A percentile compares a stretch with the other conserved stretches of the same genome.
phyloP scores from a whole-genome alignment of 345 rosid genomes.

The Punica granatum region DNA sequence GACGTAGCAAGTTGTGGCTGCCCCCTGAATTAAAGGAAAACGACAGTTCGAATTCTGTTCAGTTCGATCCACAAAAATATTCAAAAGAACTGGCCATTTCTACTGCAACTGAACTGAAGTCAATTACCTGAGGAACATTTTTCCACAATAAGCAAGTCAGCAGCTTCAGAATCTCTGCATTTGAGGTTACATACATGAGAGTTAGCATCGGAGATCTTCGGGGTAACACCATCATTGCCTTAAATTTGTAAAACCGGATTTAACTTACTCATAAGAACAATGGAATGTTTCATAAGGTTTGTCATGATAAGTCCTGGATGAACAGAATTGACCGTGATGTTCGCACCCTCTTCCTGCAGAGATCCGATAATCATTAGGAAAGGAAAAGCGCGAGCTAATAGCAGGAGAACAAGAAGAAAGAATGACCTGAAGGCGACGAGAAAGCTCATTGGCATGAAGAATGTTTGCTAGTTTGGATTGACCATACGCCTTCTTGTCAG shows the following conservation, averaged over 20 bases:
- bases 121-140: conserved; percentile 74
- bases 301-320: conserved; percentile 97
- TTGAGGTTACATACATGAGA: not conserved
- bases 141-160: conserved; percentile 70
- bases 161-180: conserved; percentile 50
- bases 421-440: conserved; percentile 68
- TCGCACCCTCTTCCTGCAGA: conserved; percentile 66
- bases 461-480: conserved; percentile 91
- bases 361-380: not conserved
- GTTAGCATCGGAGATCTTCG: no score
- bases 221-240: not conserved
- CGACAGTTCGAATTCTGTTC: not conserved
- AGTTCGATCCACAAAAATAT: not conserved
- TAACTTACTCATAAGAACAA: conserved; percentile 56
- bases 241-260: not conserved
- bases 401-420: not conserved
- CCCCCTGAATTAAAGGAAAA: conserved; percentile 44
- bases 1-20: conserved; percentile 86
- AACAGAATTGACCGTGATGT: conserved; percentile 76
- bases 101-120: not conserved
- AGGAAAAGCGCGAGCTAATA: not conserved
- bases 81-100: no score
- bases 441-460: conserved; percentile 78
- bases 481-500: conserved; percentile 84
- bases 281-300: conserved; percentile 59